Conservation (phyloP, 1,139 yeast genomes). For the Trichomonascaceae sp. region DNA sequence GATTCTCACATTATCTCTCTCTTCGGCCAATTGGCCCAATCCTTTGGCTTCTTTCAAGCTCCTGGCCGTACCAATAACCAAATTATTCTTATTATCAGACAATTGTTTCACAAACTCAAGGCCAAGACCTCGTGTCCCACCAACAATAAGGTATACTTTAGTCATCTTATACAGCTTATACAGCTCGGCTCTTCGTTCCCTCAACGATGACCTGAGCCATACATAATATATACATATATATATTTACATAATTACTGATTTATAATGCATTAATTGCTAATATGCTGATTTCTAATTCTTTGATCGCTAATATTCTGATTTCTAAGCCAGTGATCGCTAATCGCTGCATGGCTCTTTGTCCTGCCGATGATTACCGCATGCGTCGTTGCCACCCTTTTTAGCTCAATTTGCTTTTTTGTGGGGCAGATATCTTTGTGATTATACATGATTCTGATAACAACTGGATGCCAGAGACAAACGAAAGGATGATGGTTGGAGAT, state of each 20-base stretch:
- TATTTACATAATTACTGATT: too few species aligned
- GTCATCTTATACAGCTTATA: neutral
- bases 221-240: neutral
- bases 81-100: conserved; percentile 19
- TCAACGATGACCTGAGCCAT: neutral
- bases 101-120: conserved; percentile 26
- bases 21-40: conserved; percentile 12
- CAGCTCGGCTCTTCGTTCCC: neutral
- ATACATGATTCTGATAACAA: too few species aligned
- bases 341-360: too few species aligned
- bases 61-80: conserved; percentile 32
- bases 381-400: neutral
- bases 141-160: conserved; percentile 25
- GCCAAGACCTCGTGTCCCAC: conserved; percentile 36
- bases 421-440: too few species aligned
- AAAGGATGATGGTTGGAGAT: too few species aligned
- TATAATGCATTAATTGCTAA: neutral
- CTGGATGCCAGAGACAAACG: too few species aligned
- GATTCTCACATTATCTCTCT: conserved; percentile 23
- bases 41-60: conserved; percentile 12
- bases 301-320: neutral
- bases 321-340: too few species aligned
- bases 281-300: neutral
- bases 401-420: too few species aligned
- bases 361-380: neutral